Evolutionary conservation across 192 early-diverging fungal species (phyloP).

Genomic region (Coemansia sp.): DNA sequence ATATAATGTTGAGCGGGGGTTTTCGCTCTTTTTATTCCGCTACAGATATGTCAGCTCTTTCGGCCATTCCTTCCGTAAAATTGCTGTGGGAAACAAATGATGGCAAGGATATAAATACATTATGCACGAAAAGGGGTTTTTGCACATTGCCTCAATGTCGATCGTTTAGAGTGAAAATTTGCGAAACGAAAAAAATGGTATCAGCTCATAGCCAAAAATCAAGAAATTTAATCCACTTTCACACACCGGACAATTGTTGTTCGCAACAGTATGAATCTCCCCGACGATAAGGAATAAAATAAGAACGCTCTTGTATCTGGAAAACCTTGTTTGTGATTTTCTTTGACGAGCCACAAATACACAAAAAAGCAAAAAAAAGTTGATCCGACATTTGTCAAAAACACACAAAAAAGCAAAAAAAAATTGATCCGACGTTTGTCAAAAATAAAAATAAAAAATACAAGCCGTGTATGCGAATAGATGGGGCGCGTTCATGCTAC

Average conservation of each 20-base stretch:
- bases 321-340: background rate
- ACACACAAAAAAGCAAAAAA: background rate
- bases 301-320: background rate
- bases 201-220: background rate
- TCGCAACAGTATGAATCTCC: background rate
- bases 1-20: too few relatives aligned
- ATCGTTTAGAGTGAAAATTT: background rate
- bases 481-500: background rate
- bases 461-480: background rate
- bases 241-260: background rate
- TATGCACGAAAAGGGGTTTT: constrained; percentile 1
- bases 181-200: background rate
- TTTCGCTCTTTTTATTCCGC: too few relatives aligned
- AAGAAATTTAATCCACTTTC: background rate
- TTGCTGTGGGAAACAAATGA: background rate
- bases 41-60: too few relatives aligned
- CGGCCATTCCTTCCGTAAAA: too few relatives aligned
- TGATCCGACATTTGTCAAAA: background rate
- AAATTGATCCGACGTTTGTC: background rate
- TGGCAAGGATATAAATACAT: background rate
- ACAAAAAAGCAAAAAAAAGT: background rate
- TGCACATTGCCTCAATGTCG: background rate
- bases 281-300: background rate
- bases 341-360: background rate
- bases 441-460: background rate